Percentiles rank a stretch among this genome's conserved stretches.
Conservation (phyloP, 306 rosid species). For the Luffa aegyptiaca region DNA sequence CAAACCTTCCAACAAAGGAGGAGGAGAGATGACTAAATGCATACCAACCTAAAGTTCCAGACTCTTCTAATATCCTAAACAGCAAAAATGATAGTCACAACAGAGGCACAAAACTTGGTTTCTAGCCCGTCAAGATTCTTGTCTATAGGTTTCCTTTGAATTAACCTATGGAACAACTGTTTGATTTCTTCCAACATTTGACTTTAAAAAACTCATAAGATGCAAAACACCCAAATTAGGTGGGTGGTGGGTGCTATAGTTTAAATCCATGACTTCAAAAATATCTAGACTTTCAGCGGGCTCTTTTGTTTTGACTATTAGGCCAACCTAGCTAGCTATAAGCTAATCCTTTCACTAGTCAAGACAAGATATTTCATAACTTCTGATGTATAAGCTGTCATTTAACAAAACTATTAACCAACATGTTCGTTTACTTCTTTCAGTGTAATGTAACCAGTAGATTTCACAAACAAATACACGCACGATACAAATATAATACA, state of each 20-base stretch:
- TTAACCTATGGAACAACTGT: not conserved
- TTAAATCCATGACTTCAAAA: not conserved
- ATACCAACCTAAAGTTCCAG: not conserved
- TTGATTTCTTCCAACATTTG: not conserved
- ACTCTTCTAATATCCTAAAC: not conserved
- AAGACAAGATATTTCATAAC: not conserved
- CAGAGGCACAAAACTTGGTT: not conserved
- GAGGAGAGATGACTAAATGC: not conserved
- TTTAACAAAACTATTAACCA: not conserved
- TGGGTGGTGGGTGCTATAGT: not conserved
- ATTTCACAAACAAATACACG: not conserved
- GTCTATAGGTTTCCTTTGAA: not conserved
- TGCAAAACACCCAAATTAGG: not conserved
- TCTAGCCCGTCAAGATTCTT: not conserved
- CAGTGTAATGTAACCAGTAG: not conserved
- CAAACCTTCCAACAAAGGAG: not conserved
- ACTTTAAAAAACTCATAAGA: not conserved
- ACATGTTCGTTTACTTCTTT: not conserved
- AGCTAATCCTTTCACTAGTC: not conserved
- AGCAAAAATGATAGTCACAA: not conserved
- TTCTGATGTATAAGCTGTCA: not conserved
- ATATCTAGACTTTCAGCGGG: not conserved
- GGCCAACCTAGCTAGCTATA: not conserved
- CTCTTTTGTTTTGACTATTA: not conserved
- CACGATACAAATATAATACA: not conserved